A percentile compares a stretch with the other conserved stretches of the same genome.
These are phyloP conservation scores for Trichomonascaceae sp. DNA, from an alignment of 1,139 yeast genomes.

Conservation along the genomic window DNA sequence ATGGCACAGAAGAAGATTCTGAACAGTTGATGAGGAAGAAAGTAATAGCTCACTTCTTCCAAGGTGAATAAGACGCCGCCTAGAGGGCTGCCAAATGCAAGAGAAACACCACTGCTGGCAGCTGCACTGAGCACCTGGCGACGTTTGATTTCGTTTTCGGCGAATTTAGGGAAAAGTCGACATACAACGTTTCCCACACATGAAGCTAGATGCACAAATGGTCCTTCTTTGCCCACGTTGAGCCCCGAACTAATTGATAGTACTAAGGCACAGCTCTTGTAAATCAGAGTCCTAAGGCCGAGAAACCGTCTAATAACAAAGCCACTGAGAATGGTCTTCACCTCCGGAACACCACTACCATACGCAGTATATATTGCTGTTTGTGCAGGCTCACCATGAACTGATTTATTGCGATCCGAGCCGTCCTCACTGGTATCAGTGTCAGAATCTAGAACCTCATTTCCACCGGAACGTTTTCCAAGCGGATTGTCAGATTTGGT, in stretches of 20 bases:
- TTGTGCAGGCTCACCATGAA: background rate
- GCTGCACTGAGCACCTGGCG: constrained; percentile 59
- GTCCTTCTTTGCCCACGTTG: constrained; percentile 66
- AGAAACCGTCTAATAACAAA: constrained; percentile 41
- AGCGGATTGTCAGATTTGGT: constrained; percentile 40
- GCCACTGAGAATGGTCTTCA: constrained; percentile 34
- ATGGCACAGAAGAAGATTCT: constrained; percentile 59
- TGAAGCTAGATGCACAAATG: constrained; percentile 65
- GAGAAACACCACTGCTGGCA: constrained; percentile 63
- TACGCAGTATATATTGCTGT: constrained; percentile 42
- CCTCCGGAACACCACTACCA: constrained; percentile 66
- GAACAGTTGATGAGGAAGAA: constrained; percentile 54
- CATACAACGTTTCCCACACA: constrained; percentile 58
- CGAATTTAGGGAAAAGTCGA: constrained; percentile 45
- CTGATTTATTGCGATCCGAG: background rate
- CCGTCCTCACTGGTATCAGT: background rate
- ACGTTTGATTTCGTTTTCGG: constrained; percentile 47
- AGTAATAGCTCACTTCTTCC: constrained; percentile 58
- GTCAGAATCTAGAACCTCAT: background rate
- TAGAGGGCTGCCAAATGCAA: constrained; percentile 64
- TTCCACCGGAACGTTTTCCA: constrained; percentile 5
- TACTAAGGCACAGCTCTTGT: constrained; percentile 47
- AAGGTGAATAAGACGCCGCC: constrained; percentile 63
- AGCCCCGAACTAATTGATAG: constrained; percentile 63
- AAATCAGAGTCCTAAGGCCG: constrained; percentile 49